These are phyloP conservation scores for Xylaria acuta DNA, from an alignment of 495 filamentous ascomycete genomes.

Conservation along the genomic window DNA sequence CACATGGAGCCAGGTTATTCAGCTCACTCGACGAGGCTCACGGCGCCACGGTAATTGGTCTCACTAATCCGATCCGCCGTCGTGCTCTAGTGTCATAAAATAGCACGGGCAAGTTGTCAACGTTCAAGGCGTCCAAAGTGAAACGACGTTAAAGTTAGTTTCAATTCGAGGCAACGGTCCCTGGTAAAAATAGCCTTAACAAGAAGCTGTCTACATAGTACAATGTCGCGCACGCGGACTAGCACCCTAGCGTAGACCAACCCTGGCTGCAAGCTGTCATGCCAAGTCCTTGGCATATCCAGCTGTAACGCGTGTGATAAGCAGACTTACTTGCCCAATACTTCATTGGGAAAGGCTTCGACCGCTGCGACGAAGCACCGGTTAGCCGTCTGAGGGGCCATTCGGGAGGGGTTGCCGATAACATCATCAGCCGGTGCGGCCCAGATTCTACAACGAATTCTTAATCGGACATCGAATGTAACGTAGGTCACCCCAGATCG, in stretches of 20 bases:
- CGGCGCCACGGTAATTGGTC: constrained; percentile 5
- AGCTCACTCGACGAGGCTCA: constrained; percentile 20
- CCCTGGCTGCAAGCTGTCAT: background rate
- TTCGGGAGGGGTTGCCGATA: constrained; percentile 10
- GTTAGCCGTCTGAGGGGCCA: background rate
- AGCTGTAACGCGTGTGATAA: constrained; percentile 20
- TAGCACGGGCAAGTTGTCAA: background rate
- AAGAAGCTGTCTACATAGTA: constrained; percentile 14
- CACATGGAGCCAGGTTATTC: constrained; percentile 14
- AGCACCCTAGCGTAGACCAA: background rate
- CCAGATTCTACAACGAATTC: background rate
- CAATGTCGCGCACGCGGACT: background rate
- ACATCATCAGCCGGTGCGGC: background rate
- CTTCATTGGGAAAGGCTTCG: constrained; percentile 5
- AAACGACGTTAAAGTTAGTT: constrained; percentile 17
- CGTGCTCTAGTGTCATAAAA: background rate
- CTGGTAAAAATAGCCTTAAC: constrained; percentile 14
- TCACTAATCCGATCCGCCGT: background rate
- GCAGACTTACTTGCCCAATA: constrained; percentile 9
- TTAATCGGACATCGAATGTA: constrained; percentile 9
- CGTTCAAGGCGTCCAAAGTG: background rate
- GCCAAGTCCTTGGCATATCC: constrained; percentile 19
- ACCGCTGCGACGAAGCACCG: background rate
- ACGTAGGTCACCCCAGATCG: background rate
- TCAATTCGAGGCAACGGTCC: constrained; percentile 1